Evolutionary conservation across 306 rosid genomes (phyloP).

Genomic region (Ziziphus jujuba): DNA sequence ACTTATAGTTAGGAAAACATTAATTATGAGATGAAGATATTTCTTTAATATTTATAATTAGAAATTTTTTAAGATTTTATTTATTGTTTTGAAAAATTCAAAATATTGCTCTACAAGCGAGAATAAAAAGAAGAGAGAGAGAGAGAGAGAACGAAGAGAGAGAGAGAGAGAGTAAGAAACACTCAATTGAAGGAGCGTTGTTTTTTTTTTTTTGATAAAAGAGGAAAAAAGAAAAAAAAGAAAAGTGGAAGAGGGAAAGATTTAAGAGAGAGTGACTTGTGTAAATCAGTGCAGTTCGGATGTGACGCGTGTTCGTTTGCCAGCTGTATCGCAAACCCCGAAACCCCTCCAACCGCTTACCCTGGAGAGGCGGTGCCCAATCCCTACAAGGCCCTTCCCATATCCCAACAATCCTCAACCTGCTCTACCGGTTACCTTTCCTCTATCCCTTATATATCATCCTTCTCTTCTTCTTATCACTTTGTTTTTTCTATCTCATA

Average conservation of each 20-base stretch:
- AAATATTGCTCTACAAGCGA: no score
- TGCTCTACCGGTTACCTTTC: conserved; percentile 61
- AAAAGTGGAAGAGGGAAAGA: conserved; percentile 11
- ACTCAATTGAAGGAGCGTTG: no score
- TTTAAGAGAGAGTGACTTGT: conserved; percentile 1
- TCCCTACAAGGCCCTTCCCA: conserved; percentile 35
- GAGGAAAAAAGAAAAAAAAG: neutral
- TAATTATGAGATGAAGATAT: no score
- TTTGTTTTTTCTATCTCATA: neutral
- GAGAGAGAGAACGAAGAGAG: no score
- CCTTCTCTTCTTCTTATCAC: neutral
- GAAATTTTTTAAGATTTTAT: neutral
- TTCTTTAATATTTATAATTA: no score
- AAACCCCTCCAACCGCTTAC: conserved; percentile 79
- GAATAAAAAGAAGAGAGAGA: no score
- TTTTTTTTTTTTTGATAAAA: neutral
- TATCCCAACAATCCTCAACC: conserved; percentile 45
- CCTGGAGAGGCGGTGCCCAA: conserved; percentile 61
- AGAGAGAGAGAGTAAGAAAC: no score
- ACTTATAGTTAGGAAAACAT: no score
- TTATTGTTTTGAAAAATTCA: neutral
- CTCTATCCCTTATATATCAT: conserved; percentile 39
- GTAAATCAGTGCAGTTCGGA: conserved; percentile 8
- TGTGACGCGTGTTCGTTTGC: conserved; percentile 76
- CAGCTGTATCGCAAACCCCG: conserved; percentile 90